Percentiles rank a stretch among this genome's conserved stretches.
phyloP scores from a whole-genome alignment of 2,329 filamentous ascomycete genomes.

The Apiospora phragmitis region DNA sequence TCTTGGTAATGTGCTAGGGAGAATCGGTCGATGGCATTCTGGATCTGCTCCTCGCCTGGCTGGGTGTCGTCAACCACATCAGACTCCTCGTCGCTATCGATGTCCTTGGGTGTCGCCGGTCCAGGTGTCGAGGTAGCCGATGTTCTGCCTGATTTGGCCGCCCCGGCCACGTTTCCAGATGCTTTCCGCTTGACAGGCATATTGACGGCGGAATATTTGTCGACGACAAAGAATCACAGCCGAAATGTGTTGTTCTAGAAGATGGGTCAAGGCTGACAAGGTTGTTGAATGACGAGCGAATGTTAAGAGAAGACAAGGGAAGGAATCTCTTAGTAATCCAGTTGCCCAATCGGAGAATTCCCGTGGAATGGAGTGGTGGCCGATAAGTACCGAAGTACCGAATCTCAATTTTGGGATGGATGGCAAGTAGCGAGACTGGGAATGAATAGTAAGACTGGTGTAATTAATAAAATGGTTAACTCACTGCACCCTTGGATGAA shows the following conservation, averaged over 20 bases:
- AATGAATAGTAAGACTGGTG: not conserved
- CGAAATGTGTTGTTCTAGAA: not conserved
- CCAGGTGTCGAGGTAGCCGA: conserved; percentile 63
- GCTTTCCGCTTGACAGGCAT: conserved; percentile 12
- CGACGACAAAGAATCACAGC: not conserved
- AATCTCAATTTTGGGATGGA: not conserved
- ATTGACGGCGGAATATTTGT: not conserved
- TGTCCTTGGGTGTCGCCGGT: conserved; percentile 59
- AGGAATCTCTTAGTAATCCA: not conserved
- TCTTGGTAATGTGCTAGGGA: conserved; percentile 54
- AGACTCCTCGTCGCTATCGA: conserved; percentile 52
- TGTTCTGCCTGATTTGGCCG: conserved; percentile 53
- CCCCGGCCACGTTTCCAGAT: conserved; percentile 1
- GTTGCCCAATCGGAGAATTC: not conserved
- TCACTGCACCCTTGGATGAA: too few relatives aligned
- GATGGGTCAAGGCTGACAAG: not conserved
- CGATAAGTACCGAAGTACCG: conserved; percentile 10
- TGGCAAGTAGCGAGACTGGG: not conserved
- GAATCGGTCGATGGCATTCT: conserved; percentile 62
- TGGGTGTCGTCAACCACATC: conserved; percentile 54
- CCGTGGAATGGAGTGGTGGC: not conserved
- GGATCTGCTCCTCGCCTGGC: conserved; percentile 55
- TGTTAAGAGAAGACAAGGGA: conserved; percentile 2
- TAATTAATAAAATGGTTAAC: not conserved
- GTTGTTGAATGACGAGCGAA: not conserved